These are phyloP conservation scores for Elongisporangium undulatum DNA, from an alignment of 352 stramenopile genomes.

Conservation along the genomic window DNA sequence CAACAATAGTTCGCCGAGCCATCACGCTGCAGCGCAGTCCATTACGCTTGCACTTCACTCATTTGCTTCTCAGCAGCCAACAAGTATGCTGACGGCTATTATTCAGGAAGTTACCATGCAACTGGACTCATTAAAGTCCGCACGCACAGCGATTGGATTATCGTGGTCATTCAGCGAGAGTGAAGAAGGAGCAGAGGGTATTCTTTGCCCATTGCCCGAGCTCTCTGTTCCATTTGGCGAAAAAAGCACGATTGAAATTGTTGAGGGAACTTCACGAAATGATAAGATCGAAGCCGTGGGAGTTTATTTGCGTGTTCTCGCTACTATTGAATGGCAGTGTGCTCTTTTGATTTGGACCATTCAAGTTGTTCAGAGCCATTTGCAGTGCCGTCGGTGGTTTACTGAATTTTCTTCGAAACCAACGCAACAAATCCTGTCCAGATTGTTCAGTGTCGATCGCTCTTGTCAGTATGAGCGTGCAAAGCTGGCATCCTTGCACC, in stretches of 20 bases:
- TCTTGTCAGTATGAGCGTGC: slow-evolving; percentile 73
- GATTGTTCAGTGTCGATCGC: slow-evolving; percentile 69
- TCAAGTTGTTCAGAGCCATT: slow-evolving; percentile 59
- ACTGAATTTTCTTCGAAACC: slow-evolving; percentile 54
- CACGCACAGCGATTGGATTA: slow-evolving; percentile 34
- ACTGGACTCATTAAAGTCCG: slow-evolving; percentile 37
- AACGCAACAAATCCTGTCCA: slow-evolving; percentile 49
- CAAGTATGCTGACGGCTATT: slow-evolving; percentile 64
- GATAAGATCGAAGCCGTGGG: slow-evolving; percentile 40
- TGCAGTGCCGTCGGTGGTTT: slow-evolving; percentile 79
- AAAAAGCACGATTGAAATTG: slow-evolving; percentile 9
- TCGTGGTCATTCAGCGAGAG: slow-evolving; percentile 39
- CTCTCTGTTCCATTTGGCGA: slow-evolving; percentile 20
- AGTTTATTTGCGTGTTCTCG: slow-evolving; percentile 63
- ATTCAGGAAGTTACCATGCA: slow-evolving; percentile 57
- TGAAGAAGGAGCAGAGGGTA: slow-evolving; percentile 44
- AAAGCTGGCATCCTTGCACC: slow-evolving; percentile 48
- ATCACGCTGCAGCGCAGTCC: slow-evolving; percentile 88
- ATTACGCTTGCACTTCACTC: slow-evolving; percentile 87
- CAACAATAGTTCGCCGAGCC: slow-evolving; percentile 14
- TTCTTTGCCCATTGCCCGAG: slow-evolving; percentile 57
- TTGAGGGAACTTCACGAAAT: not conserved
- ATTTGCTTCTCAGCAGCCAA: slow-evolving; percentile 87
- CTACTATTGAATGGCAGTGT: slow-evolving; percentile 77
- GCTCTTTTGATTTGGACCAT: slow-evolving; percentile 76